Evolutionary conservation across 257 asterid species (phyloP).

Genomic region (Striga asiatica): DNA sequence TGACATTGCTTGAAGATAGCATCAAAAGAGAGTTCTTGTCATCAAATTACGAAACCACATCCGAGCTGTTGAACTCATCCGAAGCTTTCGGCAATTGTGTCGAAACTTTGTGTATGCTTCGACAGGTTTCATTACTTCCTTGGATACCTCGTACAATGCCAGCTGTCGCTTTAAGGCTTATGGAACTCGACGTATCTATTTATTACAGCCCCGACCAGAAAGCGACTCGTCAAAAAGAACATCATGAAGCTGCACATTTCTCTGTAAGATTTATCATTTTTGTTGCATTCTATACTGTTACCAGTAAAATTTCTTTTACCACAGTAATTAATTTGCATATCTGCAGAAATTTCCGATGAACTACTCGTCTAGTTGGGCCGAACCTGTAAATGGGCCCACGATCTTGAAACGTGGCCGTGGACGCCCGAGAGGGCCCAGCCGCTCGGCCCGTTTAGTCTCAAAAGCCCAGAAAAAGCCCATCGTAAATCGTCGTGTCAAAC

Average conservation of each 20-base stretch:
- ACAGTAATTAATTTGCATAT: too few species aligned
- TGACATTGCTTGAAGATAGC: conserved; percentile 53
- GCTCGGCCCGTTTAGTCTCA: conserved; percentile 31
- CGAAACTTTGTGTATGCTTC: conserved; percentile 21
- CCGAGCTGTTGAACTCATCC: conserved; percentile 37
- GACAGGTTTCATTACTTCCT: conserved; percentile 41
- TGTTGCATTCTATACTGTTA: too few species aligned
- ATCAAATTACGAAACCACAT: conserved; percentile 41
- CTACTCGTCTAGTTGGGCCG: conserved; percentile 21
- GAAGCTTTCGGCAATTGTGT: conserved; percentile 12
- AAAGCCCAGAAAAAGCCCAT: conserved; percentile 28
- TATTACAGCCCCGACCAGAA: conserved; percentile 35
- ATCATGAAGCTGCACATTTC: conserved; percentile 24
- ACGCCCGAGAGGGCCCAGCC: conserved; percentile 35
- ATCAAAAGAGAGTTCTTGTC: conserved; percentile 52
- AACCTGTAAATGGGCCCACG: conserved; percentile 18
- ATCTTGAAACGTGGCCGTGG: conserved; percentile 43
- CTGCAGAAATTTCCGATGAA: conserved; percentile 33
- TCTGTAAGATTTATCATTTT: conserved; percentile 28
- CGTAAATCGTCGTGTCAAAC: conserved; percentile 19
- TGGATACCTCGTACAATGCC: conserved; percentile 75
- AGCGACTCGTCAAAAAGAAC: conserved; percentile 28
- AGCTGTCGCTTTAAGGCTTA: conserved; percentile 71
- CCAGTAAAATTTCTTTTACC: too few species aligned
- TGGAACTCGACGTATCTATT: conserved; percentile 66